Evolutionary conservation across 2,329 filamentous ascomycete genomes (phyloP).

Genomic region (Diaporthe humulicola): DNA sequence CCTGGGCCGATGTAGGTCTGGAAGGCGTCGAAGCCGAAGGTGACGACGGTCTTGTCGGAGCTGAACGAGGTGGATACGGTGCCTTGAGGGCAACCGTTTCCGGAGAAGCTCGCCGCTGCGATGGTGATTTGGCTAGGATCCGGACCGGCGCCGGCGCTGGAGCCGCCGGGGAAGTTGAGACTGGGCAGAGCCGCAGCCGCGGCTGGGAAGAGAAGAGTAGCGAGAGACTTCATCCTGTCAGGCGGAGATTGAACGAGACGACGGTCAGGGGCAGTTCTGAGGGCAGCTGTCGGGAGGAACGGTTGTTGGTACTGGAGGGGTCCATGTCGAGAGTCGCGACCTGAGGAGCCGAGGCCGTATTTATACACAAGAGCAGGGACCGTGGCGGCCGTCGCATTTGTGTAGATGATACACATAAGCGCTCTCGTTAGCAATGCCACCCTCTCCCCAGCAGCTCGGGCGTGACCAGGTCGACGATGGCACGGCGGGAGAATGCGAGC

Average conservation of each 20-base stretch:
- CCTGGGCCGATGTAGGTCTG: conserved; percentile 62
- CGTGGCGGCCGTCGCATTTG: conserved; percentile 36
- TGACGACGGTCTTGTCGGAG: conserved; percentile 59
- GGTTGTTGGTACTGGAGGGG: background rate
- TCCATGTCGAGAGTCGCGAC: background rate
- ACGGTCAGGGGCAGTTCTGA: conserved; percentile 34
- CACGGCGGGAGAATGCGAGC: conserved; percentile 31
- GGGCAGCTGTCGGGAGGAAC: conserved; percentile 39
- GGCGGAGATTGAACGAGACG: conserved; percentile 10
- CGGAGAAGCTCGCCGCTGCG: conserved; percentile 55
- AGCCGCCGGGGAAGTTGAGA: conserved; percentile 44
- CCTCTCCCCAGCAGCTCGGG: conserved; percentile 30
- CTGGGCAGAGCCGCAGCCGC: conserved; percentile 51
- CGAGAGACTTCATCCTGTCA: conserved; percentile 54
- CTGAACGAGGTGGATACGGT: conserved; percentile 58
- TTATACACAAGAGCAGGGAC: conserved; percentile 38
- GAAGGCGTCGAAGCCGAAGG: conserved; percentile 61
- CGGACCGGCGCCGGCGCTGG: conserved; percentile 50
- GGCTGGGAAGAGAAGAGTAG: conserved; percentile 51
- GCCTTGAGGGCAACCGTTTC: conserved; percentile 60
- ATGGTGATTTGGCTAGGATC: conserved; percentile 57
- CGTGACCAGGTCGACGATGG: conserved; percentile 24
- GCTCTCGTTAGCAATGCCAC: conserved; percentile 23
- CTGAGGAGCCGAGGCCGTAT: conserved; percentile 7
- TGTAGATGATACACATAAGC: conserved; percentile 45